Evolutionary conservation across 164 flowering plant genomes (phyloP).

Genomic region (Vitis cinerea): DNA sequence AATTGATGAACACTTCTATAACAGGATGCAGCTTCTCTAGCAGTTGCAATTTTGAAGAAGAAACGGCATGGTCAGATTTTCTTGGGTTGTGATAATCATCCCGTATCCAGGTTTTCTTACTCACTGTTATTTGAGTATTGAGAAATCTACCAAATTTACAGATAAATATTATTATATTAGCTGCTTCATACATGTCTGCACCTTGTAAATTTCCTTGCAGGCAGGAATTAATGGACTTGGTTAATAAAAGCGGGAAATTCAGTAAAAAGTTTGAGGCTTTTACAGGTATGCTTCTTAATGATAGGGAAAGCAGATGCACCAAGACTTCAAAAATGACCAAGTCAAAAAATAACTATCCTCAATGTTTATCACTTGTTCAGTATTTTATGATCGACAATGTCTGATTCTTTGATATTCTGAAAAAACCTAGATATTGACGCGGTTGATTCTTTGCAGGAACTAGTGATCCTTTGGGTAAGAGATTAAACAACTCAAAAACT

Average conservation of each 20-base stretch:
- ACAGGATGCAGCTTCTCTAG: constrained; percentile 94
- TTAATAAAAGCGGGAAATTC: constrained; percentile 71
- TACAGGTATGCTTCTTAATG: constrained; percentile 39
- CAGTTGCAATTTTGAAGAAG: constrained; percentile 78
- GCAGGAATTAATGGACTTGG: constrained; percentile 84
- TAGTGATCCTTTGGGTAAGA: constrained; percentile 66
- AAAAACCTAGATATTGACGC: too few relatives aligned
- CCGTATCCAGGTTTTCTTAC: constrained; percentile 68
- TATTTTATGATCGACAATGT: neutral
- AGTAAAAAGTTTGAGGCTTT: constrained; percentile 59
- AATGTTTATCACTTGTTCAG: neutral
- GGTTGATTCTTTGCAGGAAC: constrained; percentile 38
- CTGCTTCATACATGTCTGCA: neutral
- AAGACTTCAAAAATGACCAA: neutral
- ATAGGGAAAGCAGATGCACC: neutral
- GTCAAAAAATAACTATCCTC: neutral
- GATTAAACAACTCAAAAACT: constrained; percentile 62
- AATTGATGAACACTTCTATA: neutral
- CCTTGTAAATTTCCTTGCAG: constrained; percentile 36
- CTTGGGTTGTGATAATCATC: constrained; percentile 96
- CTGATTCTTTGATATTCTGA: too few relatives aligned
- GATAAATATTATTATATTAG: too few relatives aligned
- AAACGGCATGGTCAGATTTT: constrained; percentile 59
- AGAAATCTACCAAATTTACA: neutral
- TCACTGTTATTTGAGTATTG: neutral